Evolutionary conservation across 495 filamentous ascomycete genomes (phyloP).

Genomic region (Amniculicola lignicola): DNA sequence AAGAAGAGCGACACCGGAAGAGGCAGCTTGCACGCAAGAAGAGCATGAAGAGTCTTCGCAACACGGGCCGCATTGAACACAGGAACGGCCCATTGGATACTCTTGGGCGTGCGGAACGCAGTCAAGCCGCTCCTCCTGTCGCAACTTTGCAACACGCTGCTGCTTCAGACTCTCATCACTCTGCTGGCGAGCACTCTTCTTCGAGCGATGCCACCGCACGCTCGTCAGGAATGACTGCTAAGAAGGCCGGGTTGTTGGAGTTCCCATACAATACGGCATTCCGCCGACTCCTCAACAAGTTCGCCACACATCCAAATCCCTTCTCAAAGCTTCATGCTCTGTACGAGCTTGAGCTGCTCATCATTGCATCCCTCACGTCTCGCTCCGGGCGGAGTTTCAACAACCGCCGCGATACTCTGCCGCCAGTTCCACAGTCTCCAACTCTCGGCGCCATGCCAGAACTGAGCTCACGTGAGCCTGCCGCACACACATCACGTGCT

Average conservation of each 20-base stretch:
- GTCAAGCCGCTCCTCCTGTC: conserved; percentile 48
- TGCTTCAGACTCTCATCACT: conserved; percentile 34
- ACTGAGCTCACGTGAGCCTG: conserved; percentile 37
- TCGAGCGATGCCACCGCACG: conserved; percentile 46
- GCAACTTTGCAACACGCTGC: conserved; percentile 47
- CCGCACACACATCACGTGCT: conserved; percentile 35
- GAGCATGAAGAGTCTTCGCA: conserved; percentile 47
- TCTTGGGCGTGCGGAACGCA: conserved; percentile 44
- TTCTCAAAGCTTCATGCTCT: conserved; percentile 81
- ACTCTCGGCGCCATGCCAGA: conserved; percentile 38
- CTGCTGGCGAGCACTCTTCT: conserved; percentile 40
- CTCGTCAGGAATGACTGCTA: conserved; percentile 38
- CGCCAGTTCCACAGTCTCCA: conserved; percentile 39
- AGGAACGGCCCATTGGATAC: conserved; percentile 39
- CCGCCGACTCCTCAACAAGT: conserved; percentile 74
- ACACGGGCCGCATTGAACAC: conserved; percentile 20
- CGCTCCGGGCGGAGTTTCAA: conserved; percentile 32
- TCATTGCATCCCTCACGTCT: conserved; percentile 70
- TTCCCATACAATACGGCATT: conserved; percentile 58
- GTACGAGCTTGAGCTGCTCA: conserved; percentile 75
- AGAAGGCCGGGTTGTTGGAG: conserved; percentile 41
- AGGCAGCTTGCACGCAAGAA: conserved; percentile 52
- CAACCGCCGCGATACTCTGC: conserved; percentile 36
- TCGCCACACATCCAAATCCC: conserved; percentile 87
- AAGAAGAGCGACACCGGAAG: conserved; percentile 52